A percentile compares a stretch with the other conserved stretches of the same genome.
Evolutionary conservation across 2,329 filamentous ascomycete species (phyloP).

Genomic region (Claviceps citrina): DNA sequence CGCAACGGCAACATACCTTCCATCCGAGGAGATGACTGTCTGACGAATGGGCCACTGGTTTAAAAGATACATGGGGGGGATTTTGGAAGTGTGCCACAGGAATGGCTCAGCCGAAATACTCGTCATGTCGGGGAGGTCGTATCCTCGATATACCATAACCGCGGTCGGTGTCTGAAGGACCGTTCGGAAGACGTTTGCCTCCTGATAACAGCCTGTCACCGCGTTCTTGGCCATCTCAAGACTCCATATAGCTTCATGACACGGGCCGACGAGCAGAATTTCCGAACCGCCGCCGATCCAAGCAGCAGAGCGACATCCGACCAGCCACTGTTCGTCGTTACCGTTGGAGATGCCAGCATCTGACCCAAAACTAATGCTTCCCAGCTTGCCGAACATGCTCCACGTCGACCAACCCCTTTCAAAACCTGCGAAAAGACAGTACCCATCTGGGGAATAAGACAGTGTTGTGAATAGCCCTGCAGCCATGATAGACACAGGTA

Average conservation of each 20-base stretch:
- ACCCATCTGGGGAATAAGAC: slow-evolving; percentile 85
- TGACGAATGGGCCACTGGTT: slow-evolving; percentile 88
- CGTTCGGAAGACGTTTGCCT: slow-evolving; percentile 78
- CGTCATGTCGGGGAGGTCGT: slow-evolving; percentile 78
- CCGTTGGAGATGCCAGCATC: slow-evolving; percentile 46
- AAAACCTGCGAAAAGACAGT: slow-evolving; percentile 88
- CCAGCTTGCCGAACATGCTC: slow-evolving; percentile 91
- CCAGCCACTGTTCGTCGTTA: slow-evolving; percentile 74
- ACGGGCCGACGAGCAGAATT: slow-evolving; percentile 55
- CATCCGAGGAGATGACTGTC: slow-evolving; percentile 78
- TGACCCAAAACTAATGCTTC: slow-evolving; percentile 66
- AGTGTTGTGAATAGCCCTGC: slow-evolving; percentile 62
- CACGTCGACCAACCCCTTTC: slow-evolving; percentile 87
- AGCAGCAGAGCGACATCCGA: slow-evolving; percentile 57
- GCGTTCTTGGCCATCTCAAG: slow-evolving; percentile 89
- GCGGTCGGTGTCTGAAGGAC: slow-evolving; percentile 77
- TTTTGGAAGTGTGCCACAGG: slow-evolving; percentile 85
- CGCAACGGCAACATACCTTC: slow-evolving; percentile 91
- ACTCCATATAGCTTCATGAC: slow-evolving; percentile 67
- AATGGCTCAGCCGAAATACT: slow-evolving; percentile 84
- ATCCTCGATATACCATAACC: slow-evolving; percentile 84
- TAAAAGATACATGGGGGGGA: slow-evolving; percentile 70
- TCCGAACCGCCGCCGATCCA: slow-evolving; percentile 86
- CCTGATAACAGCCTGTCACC: slow-evolving; percentile 80
- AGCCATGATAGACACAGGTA: slow-evolving; percentile 50